Evolutionary conservation across 1,139 yeast species (phyloP).

Genomic region (Magnusiomyces magnusii): DNA sequence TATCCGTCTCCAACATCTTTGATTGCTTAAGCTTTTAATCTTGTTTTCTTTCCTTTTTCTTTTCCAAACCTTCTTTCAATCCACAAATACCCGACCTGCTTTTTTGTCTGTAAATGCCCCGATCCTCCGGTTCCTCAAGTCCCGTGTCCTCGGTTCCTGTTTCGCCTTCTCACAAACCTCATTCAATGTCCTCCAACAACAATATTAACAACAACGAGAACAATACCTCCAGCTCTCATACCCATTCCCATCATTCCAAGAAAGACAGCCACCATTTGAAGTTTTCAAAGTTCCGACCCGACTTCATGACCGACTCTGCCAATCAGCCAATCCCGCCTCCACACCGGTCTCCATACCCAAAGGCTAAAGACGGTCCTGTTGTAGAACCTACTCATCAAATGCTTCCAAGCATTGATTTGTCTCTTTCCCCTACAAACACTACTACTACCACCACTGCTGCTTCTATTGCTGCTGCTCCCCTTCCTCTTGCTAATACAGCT

Average conservation of each 20-base stretch:
- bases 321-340: background rate
- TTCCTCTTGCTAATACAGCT: too few relatives aligned
- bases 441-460: background rate
- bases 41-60: background rate
- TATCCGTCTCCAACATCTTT: too few relatives aligned
- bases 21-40: background rate
- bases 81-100: background rate
- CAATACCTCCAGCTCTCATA: background rate
- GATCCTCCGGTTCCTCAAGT: background rate
- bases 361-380: background rate
- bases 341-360: background rate
- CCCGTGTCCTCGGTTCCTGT: background rate
- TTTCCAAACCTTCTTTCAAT: background rate
- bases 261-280: slow-evolving; percentile 4
- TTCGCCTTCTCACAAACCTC: background rate
- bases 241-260: slow-evolving; percentile 1
- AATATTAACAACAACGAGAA: background rate
- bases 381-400: background rate
- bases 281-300: background rate
- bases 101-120: background rate
- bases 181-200: background rate
- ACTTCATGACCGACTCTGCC: background rate
- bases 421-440: background rate
- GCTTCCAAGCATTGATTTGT: background rate
- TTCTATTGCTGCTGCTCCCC: background rate